A percentile compares a stretch with the other conserved stretches of the same genome.
Evolutionary conservation across 176 grass and related monocot genomes (phyloP).

Genomic region (Ampelocalamus luodianensis): DNA sequence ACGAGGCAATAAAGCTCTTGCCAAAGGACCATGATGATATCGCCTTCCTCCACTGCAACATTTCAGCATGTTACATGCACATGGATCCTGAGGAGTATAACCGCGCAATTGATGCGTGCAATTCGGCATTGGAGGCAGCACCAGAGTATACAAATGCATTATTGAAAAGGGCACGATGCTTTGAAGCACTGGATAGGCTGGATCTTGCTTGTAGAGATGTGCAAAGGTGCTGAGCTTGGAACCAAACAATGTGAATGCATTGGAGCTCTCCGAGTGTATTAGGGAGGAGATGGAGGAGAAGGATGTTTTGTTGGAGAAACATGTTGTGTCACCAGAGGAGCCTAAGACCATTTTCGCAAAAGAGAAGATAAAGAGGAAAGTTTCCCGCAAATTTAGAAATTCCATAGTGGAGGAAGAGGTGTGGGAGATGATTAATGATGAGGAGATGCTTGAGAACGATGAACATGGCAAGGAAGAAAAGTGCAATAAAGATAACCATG

Average conservation of each 20-base stretch:
- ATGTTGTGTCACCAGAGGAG: conserved; percentile 30
- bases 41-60: conserved; percentile 70
- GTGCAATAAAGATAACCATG: background rate
- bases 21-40: conserved; percentile 58
- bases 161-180: conserved; percentile 73
- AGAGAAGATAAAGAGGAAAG: conserved; percentile 66
- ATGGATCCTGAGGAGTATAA: conserved; percentile 66
- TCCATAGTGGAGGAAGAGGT: conserved; percentile 62
- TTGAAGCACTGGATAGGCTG: conserved; percentile 64
- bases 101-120: conserved; percentile 62
- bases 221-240: conserved; percentile 57
- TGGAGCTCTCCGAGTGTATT: conserved; percentile 63
- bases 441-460: conserved; percentile 25
- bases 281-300: conserved; percentile 62
- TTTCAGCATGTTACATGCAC: conserved; percentile 78
- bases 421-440: conserved; percentile 48
- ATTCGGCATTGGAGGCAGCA: conserved; percentile 59
- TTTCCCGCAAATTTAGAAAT: conserved; percentile 53
- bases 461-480: background rate
- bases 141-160: conserved; percentile 67
- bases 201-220: conserved; percentile 69
- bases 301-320: conserved; percentile 42
- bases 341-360: conserved; percentile 34
- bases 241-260: conserved; percentile 63
- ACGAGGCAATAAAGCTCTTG: conserved; percentile 63